phyloP scores from a whole-genome alignment of 805 yeast species.

The Spathaspora hagerdaliae region DNA sequence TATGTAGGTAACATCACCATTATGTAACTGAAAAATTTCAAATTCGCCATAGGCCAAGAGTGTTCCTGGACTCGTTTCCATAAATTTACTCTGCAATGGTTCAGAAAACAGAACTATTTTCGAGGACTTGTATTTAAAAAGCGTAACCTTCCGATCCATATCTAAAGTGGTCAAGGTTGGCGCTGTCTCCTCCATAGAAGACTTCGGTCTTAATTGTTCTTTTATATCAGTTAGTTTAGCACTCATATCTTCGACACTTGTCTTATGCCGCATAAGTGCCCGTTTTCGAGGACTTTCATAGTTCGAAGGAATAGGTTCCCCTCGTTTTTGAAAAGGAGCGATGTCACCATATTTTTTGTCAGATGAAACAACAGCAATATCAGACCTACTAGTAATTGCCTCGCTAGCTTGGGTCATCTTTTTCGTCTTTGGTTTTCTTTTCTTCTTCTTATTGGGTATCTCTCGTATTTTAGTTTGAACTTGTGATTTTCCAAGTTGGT shows the following conservation, averaged over 20 bases:
- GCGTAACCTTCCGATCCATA: slow-evolving; percentile 32
- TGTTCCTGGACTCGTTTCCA: slow-evolving; percentile 31
- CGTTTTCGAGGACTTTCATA: slow-evolving; percentile 35
- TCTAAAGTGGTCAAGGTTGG: slow-evolving; percentile 9
- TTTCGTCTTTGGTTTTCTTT: background rate
- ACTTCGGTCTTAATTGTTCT: background rate
- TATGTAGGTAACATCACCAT: slow-evolving; percentile 54
- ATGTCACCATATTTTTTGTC: too few relatives aligned
- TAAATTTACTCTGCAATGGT: slow-evolving; percentile 12
- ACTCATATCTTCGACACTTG: slow-evolving; percentile 19
- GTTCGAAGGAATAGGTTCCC: too few relatives aligned
- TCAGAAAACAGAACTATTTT: slow-evolving; percentile 29
- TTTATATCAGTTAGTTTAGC: background rate
- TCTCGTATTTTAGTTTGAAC: background rate
- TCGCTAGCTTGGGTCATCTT: too few relatives aligned
- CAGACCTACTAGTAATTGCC: too few relatives aligned
- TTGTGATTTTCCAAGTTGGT: too few relatives aligned
- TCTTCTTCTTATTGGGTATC: background rate
- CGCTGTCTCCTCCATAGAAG: background rate
- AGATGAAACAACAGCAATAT: too few relatives aligned
- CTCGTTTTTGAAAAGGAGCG: too few relatives aligned
- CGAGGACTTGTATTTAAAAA: slow-evolving; percentile 29
- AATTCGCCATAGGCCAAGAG: slow-evolving; percentile 59
- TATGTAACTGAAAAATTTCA: slow-evolving; percentile 56
- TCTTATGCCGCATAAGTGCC: slow-evolving; percentile 34